phyloP scores from a whole-genome alignment of 495 filamentous ascomycete species.

The Cercophora scortea region DNA sequence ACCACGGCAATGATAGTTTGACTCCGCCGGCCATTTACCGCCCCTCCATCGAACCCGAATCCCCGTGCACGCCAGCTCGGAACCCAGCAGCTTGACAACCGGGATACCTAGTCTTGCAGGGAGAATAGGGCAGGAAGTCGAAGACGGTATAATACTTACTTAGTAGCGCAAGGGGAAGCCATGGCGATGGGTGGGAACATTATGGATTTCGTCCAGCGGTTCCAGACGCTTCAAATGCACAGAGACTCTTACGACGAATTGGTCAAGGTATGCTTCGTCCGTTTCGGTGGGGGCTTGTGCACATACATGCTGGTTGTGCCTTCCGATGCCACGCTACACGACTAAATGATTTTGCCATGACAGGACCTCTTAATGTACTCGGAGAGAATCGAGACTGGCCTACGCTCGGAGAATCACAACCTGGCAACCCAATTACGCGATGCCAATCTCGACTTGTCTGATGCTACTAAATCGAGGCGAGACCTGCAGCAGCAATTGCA shows the following conservation, averaged over 20 bases:
- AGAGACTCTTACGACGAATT: slow-evolving; percentile 28
- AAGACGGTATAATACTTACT: background rate
- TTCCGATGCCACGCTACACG: no score
- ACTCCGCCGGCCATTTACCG: no score
- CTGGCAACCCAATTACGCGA: slow-evolving; percentile 26
- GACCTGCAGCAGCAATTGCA: slow-evolving; percentile 37
- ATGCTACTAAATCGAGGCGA: slow-evolving; percentile 29
- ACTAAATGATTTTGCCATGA: no score
- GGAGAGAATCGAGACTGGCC: slow-evolving; percentile 22
- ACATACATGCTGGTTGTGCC: slow-evolving; percentile 1
- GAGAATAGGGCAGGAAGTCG: background rate
- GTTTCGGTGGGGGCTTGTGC: background rate
- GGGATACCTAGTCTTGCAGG: no score
- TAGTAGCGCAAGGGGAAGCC: background rate
- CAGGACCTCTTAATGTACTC: slow-evolving; percentile 39
- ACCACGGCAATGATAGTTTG: no score
- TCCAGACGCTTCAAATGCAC: slow-evolving; percentile 25
- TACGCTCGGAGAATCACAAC: slow-evolving; percentile 28
- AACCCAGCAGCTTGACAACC: no score
- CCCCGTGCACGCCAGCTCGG: no score
- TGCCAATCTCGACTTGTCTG: slow-evolving; percentile 34
- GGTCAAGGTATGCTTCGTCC: slow-evolving; percentile 22
- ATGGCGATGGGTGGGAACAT: slow-evolving; percentile 17
- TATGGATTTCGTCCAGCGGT: slow-evolving; percentile 36
- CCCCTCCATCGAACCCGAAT: no score